phyloP scores from a whole-genome alignment of 768 basidiomycete genomes.

The Podaxis carcinomalis region DNA sequence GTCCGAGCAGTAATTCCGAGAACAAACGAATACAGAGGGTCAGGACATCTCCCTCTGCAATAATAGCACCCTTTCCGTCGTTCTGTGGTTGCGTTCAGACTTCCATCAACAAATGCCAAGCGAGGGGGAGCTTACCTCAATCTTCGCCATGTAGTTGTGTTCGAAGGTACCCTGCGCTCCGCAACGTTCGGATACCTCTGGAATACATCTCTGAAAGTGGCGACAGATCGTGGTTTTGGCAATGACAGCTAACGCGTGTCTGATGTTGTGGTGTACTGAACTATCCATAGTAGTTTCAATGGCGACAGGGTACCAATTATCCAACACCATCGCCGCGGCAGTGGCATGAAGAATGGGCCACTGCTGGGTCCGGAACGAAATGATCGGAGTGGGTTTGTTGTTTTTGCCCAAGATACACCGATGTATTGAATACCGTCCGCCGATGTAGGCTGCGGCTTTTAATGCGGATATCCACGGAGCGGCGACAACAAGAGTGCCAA shows the following conservation, averaged over 20 bases:
- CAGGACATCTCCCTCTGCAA: slow-evolving; percentile 53
- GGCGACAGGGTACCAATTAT: slow-evolving; percentile 38
- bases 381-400: slow-evolving; percentile 42
- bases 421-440: slow-evolving; percentile 54
- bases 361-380: slow-evolving; percentile 63
- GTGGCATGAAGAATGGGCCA: slow-evolving; percentile 52
- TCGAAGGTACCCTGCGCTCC: slow-evolving; percentile 67
- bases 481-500: slow-evolving; percentile 49
- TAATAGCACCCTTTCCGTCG: slow-evolving; percentile 53
- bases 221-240: slow-evolving; percentile 52
- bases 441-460: slow-evolving; percentile 50
- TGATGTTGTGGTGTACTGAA: slow-evolving; percentile 39
- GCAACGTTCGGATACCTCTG: slow-evolving; percentile 57
- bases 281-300: slow-evolving; percentile 33
- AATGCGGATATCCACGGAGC: slow-evolving; percentile 48
- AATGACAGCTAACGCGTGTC: slow-evolving; percentile 53
- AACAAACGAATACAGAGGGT: slow-evolving; percentile 52
- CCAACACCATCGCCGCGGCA: slow-evolving; percentile 48
- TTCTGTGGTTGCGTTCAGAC: slow-evolving; percentile 25
- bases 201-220: slow-evolving; percentile 46
- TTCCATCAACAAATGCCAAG: slow-evolving; percentile 4
- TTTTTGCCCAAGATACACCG: slow-evolving; percentile 44
- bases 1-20: slow-evolving; percentile 53
- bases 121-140: slow-evolving; percentile 35
- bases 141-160: slow-evolving; percentile 53